A percentile compares a stretch with the other conserved stretches of the same genome.
Conservation (phyloP, 1,139 yeast genomes). For the Candida tropicalis region DNA sequence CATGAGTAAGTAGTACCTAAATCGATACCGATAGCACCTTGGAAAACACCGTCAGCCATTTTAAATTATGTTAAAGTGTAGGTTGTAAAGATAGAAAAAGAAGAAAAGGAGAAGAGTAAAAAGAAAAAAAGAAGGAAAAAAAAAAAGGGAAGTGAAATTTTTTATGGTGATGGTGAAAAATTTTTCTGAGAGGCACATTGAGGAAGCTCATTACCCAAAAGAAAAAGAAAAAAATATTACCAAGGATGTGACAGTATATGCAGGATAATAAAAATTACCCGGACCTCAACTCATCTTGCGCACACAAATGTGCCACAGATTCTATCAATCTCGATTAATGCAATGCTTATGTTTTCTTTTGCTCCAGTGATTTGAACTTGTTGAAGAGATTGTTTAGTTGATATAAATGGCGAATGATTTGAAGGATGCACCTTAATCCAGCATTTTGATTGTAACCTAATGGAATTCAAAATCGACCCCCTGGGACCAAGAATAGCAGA, state of each 20-base stretch:
- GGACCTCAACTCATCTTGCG: slow-evolving; percentile 1
- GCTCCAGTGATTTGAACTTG: slow-evolving; percentile 7
- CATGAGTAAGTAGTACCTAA: slow-evolving; percentile 99
- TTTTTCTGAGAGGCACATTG: slow-evolving; percentile 13
- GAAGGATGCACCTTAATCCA: slow-evolving; percentile 26
- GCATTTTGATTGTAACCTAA: slow-evolving; percentile 32
- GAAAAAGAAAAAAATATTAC: background rate
- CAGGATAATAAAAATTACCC: slow-evolving; percentile 3
- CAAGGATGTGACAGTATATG: background rate
- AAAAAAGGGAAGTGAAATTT: slow-evolving; percentile 19
- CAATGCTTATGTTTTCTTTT: slow-evolving; percentile 10
- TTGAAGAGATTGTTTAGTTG: background rate
- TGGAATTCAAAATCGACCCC: slow-evolving; percentile 27
- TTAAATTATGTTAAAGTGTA: slow-evolving; percentile 22
- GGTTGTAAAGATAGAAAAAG: slow-evolving; percentile 16
- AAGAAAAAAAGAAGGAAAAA: slow-evolving; percentile 17
- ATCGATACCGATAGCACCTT: slow-evolving; percentile 99
- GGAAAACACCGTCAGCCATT: slow-evolving; percentile 99
- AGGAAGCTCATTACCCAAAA: background rate
- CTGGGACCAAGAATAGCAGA: slow-evolving; percentile 32
- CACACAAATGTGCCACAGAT: background rate
- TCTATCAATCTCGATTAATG: slow-evolving; percentile 6
- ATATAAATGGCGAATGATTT: background rate
- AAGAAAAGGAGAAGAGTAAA: slow-evolving; percentile 19
- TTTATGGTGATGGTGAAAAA: slow-evolving; percentile 19